Evolutionary conservation across 2,329 filamentous ascomycete genomes (phyloP).

Genomic region (Thermomyces lanuginosus): DNA sequence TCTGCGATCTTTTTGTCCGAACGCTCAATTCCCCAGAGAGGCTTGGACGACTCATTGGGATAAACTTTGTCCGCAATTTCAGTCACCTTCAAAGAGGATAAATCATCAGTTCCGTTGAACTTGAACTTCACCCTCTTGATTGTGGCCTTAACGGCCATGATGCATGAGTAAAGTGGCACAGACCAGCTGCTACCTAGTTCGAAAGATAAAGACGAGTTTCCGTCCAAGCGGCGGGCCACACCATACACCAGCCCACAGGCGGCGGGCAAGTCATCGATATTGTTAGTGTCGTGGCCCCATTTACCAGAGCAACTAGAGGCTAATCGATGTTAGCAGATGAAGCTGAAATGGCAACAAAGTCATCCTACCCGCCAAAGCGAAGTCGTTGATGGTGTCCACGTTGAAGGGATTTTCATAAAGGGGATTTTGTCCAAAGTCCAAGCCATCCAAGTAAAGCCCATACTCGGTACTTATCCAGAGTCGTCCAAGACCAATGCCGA

Average conservation of each 20-base stretch:
- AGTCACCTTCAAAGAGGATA: constrained; percentile 20
- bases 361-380: too few species aligned
- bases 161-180: constrained; percentile 30
- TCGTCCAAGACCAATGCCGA: too few species aligned
- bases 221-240: constrained; percentile 17
- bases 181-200: constrained; percentile 30
- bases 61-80: constrained; percentile 25
- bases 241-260: constrained; percentile 28
- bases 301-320: too few species aligned
- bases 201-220: constrained; percentile 21
- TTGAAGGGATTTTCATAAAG: too few species aligned
- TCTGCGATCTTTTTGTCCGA: constrained; percentile 12
- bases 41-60: constrained; percentile 13
- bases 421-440: too few species aligned
- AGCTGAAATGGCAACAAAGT: too few species aligned
- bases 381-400: too few species aligned
- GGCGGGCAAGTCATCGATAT: constrained; percentile 28
- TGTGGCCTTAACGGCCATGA: constrained; percentile 25
- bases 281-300: constrained; percentile 16
- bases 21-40: constrained; percentile 26
- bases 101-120: constrained; percentile 25
- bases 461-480: too few species aligned
- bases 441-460: too few species aligned
- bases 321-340: too few species aligned
- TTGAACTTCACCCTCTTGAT: constrained; percentile 32